phyloP scores from a whole-genome alignment of 2,329 filamentous ascomycete species.

The Pseudogymnoascus sp. region DNA sequence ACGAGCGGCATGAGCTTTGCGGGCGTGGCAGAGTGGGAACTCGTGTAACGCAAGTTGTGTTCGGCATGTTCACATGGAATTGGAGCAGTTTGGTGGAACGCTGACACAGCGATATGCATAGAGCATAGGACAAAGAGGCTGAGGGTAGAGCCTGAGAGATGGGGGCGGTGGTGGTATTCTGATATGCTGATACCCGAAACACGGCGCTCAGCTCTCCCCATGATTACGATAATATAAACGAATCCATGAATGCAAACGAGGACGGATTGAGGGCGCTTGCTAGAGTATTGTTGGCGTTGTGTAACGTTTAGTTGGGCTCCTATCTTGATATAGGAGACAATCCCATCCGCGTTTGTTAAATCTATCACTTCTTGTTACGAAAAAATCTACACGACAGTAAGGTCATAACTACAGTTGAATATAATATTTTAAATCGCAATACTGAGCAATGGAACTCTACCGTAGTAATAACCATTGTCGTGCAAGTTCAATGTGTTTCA shows the following conservation, averaged over 20 bases:
- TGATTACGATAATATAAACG: not conserved
- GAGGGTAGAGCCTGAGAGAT: not conserved
- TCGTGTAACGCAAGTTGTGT: slow-evolving; percentile 17
- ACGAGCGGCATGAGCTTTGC: slow-evolving; percentile 24
- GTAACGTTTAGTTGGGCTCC: not conserved
- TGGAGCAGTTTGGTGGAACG: not conserved
- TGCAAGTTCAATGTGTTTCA: slow-evolving; percentile 2
- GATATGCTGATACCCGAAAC: slow-evolving; percentile 4
- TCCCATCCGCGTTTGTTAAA: not conserved
- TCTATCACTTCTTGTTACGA: not conserved
- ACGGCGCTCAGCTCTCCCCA: not conserved
- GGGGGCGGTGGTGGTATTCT: not conserved
- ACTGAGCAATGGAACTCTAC: no score
- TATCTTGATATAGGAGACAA: not conserved
- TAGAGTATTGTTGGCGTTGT: not conserved
- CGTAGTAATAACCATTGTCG: not conserved
- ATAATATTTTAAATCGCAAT: not conserved
- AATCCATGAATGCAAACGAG: slow-evolving; percentile 3
- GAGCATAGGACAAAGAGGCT: not conserved
- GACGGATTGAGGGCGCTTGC: not conserved
- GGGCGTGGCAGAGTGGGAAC: slow-evolving; percentile 25
- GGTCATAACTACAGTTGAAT: not conserved
- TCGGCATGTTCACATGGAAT: not conserved
- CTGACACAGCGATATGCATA: slow-evolving; percentile 3
- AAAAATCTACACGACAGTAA: not conserved